Conservation (phyloP, 495 filamentous ascomycete genomes). For the Penicillium malachiteum region DNA sequence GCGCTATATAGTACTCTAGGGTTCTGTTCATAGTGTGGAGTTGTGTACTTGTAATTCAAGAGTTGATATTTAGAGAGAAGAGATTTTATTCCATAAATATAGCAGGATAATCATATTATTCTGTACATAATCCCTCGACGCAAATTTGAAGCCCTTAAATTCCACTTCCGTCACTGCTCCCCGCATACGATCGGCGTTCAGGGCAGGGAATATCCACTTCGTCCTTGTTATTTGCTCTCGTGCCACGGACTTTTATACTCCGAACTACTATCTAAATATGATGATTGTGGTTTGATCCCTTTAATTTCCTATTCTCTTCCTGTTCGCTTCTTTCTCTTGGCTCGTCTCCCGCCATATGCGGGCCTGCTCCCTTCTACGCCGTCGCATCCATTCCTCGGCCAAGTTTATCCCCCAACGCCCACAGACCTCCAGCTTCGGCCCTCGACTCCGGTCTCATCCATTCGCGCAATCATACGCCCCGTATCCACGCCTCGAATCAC, state of each 20-base stretch:
- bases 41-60: too few species aligned
- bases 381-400: conserved; percentile 36
- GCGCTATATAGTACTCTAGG: too few species aligned
- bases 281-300: too few species aligned
- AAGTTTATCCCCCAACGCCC: conserved; percentile 26
- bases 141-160: background rate
- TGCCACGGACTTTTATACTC: background rate
- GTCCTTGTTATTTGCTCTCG: background rate
- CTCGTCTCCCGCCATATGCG: conserved; percentile 35
- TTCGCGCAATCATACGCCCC: conserved; percentile 31
- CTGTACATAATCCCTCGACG: too few species aligned
- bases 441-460: conserved; percentile 22
- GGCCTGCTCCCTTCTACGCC: conserved; percentile 31
- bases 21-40: too few species aligned
- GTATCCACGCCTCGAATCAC: conserved; percentile 18
- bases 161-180: background rate
- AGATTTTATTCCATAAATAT: too few species aligned
- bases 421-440: conserved; percentile 22
- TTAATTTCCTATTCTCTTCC: conserved; percentile 6
- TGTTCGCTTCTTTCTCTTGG: conserved; percentile 6
- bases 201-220: background rate
- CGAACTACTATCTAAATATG: too few species aligned
- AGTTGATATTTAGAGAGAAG: too few species aligned
- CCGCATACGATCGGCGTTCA: background rate
- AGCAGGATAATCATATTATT: too few species aligned